Base-by-base conservation (phyloP, 1,284 basidiomycete species). In the Earliella scabrosa region DNA sequence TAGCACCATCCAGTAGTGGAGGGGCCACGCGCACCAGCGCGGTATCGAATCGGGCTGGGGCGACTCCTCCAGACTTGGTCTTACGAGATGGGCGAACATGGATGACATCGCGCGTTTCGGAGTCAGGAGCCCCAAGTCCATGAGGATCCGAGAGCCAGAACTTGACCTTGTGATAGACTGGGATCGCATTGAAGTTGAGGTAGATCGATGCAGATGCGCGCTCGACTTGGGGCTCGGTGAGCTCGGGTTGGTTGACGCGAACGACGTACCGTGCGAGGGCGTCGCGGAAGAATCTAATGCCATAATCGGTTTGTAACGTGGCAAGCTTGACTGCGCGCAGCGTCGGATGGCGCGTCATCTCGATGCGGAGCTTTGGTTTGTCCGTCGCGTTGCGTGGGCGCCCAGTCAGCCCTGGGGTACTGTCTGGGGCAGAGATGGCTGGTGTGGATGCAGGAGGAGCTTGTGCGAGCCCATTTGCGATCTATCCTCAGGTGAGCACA, bases 191-290 rank as follows among this genome's bases (percentile, higher is more conserved):
- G 35, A 58, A 64, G 26, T 32, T 29, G 36, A 60, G 35, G 31
- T 13, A 29, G 23, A 52, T 20, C 11, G 10, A 16, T 3, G 38
- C 11, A 3, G 53, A 36, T 2, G 14, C 24, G 1, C 29, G 50
- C 34, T 57, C 46, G 18, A 60, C 20, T 24, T 59, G 23, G 0
- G 27, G n/a, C 5, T 24, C 16, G 11, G 58, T 26, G 11, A 61
- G 26, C 0, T 4, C 8, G 1, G 60, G 60, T n/a, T 60, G 13
- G n/a, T 26, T n/a, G 27, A 38, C 32, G 4, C 35, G 38, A 2
- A 66, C 61, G 13, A 70, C 51, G 41, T 64, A 74, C 1, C 61
- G 60, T 1, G 66, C 62, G n/a, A 73, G 64, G 1, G 70, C 71
- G 23, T 68, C 63, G 8, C 49, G 56, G 36, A 76, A 69, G 31